These are phyloP conservation scores for Gymnopilus junonius DNA, from an alignment of 768 basidiomycete species.

Conservation along the genomic window DNA sequence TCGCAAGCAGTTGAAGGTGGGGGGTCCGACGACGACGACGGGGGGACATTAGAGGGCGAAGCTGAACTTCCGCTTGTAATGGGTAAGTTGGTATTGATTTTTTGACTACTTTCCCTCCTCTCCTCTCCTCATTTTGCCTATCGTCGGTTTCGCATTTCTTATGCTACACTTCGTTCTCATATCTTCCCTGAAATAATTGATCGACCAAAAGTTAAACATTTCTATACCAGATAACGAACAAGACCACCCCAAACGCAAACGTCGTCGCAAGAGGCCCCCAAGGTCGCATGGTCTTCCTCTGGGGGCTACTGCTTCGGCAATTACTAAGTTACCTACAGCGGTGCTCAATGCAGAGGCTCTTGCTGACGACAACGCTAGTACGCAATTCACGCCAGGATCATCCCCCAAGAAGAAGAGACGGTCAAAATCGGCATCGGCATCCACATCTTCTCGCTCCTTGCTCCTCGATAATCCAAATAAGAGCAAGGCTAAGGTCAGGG, in stretches of 20 bases:
- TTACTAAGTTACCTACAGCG: neutral
- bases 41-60: conserved; percentile 6
- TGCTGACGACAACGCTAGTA: neutral
- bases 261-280: conserved; percentile 19
- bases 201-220: conserved; percentile 16
- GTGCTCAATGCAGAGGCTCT: neutral
- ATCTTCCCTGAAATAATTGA: conserved; percentile 23
- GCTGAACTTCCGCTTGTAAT: conserved; percentile 22
- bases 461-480: conserved; percentile 17
- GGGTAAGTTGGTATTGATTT: conserved; percentile 22
- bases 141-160: neutral
- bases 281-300: conserved; percentile 13
- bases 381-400: neutral
- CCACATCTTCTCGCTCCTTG: conserved; percentile 3
- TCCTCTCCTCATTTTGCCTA: neutral
- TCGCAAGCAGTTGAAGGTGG: conserved; percentile 7
- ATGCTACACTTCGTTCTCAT: conserved; percentile 1
- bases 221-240: conserved; percentile 21
- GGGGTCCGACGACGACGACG: conserved; percentile 14
- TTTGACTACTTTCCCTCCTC: neutral
- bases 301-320: neutral
- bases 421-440: conserved; percentile 18
- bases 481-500: conserved; percentile 18
- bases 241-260: conserved; percentile 17
- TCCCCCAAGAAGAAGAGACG: conserved; percentile 25